These are phyloP conservation scores for Plicaturopsis crispa DNA, from an alignment of 768 basidiomycete species.

Conservation along the genomic window DNA sequence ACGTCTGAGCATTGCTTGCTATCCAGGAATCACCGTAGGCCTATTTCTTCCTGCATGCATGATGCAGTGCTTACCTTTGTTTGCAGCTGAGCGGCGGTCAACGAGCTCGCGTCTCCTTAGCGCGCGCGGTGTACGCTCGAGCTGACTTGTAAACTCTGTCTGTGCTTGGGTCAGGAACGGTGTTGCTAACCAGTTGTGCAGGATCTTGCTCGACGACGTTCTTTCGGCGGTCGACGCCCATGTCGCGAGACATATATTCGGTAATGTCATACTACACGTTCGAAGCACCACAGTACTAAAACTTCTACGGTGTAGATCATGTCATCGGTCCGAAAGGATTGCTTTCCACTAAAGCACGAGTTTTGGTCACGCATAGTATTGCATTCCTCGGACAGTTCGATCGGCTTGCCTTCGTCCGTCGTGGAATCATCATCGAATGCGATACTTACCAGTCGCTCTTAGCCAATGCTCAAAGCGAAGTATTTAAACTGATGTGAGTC, in stretches of 20 bases:
- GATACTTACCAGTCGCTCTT: conserved; percentile 60
- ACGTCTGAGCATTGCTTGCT: not conserved
- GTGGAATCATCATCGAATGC: conserved; percentile 74
- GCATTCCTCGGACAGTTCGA: conserved; percentile 79
- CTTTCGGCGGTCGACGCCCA: conserved; percentile 83
- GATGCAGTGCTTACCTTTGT: conserved; percentile 4
- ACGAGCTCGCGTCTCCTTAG: conserved; percentile 75
- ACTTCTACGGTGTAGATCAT: conserved; percentile 40
- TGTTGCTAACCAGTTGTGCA: not conserved
- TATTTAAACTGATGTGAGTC: conserved; percentile 71
- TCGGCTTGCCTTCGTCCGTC: conserved; percentile 64
- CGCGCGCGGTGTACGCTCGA: conserved; percentile 85
- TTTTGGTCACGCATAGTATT: conserved; percentile 83
- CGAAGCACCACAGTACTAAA: conserved; percentile 1
- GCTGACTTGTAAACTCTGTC: conserved; percentile 65
- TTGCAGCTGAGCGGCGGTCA: conserved; percentile 74
- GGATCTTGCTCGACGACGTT: conserved; percentile 80
- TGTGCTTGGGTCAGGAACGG: not conserved
- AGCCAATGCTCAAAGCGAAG: conserved; percentile 51
- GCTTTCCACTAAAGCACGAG: conserved; percentile 74
- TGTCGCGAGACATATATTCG: conserved; percentile 81
- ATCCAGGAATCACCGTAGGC: conserved; percentile 50
- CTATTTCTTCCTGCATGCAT: not conserved
- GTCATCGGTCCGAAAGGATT: conserved; percentile 84
- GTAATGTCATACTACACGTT: conserved; percentile 24